Evolutionary conservation across 176 grass and related monocot species (phyloP).

Genomic region (Pontederia paniculata): DNA sequence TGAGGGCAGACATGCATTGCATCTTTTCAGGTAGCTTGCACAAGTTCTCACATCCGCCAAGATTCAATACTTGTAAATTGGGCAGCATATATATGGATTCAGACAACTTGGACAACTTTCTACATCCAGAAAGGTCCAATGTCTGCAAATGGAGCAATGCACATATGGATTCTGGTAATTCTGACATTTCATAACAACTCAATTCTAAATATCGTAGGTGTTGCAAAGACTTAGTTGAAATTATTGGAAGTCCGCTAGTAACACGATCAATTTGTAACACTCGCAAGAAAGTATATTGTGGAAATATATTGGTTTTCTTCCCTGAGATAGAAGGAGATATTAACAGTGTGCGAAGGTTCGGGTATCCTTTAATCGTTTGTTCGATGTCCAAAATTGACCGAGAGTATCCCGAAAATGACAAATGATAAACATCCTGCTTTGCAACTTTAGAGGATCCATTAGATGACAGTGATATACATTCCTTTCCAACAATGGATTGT

Average conservation of each 20-base stretch:
- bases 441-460: background rate
- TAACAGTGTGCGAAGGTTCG: background rate
- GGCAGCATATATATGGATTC: too few species aligned
- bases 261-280: too few species aligned
- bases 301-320: too few species aligned
- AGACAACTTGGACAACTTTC: background rate
- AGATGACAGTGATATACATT: background rate
- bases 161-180: background rate
- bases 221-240: background rate
- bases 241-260: background rate
- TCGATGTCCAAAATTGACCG: background rate
- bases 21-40: background rate
- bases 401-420: background rate
- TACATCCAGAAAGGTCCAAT: background rate
- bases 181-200: background rate
- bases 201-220: background rate
- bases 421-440: background rate
- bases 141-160: slow-evolving; percentile 2
- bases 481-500: background rate
- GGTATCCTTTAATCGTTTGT: background rate
- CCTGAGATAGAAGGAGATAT: too few species aligned
- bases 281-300: too few species aligned
- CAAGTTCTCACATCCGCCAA: too few species aligned
- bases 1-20: slow-evolving; percentile 5
- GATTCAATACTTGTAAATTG: too few species aligned